phyloP scores from a whole-genome alignment of 2,329 filamentous ascomycete genomes.

The Orbilia oligospora region DNA sequence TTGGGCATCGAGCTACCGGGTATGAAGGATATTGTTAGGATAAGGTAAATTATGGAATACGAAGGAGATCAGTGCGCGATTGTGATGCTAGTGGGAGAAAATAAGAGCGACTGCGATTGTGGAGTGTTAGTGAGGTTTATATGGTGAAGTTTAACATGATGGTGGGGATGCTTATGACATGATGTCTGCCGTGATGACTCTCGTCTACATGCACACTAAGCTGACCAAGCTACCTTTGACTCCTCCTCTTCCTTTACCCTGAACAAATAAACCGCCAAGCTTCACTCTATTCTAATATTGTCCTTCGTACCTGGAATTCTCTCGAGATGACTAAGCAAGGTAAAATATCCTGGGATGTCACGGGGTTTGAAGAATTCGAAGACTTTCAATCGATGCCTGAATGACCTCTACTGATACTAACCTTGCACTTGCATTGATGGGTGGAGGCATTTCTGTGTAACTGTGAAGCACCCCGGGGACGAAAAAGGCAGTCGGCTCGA shows the following conservation, averaged over 20 bases:
- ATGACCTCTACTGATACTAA: too few species aligned
- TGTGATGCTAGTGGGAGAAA: not conserved
- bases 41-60: not conserved
- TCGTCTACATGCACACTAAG: not conserved
- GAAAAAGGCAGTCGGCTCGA: slow-evolving; percentile 7
- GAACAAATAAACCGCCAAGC: not conserved
- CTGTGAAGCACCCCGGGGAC: not conserved
- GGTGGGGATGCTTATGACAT: slow-evolving; percentile 15
- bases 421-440: too few species aligned
- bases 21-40: not conserved
- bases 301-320: not conserved
- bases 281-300: not conserved
- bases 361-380: too few species aligned
- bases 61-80: not conserved
- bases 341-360: too few species aligned
- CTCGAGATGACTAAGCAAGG: not conserved
- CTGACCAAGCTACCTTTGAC: slow-evolving; percentile 12
- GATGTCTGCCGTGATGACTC: not conserved
- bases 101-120: not conserved
- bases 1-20: slow-evolving; percentile 48
- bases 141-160: not conserved
- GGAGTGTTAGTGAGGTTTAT: not conserved
- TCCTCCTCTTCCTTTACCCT: not conserved
- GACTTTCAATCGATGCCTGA: too few species aligned
- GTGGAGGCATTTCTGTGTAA: not conserved